Conservation (phyloP, 2,329 filamentous ascomycete species). For the Truncatella angustata region DNA sequence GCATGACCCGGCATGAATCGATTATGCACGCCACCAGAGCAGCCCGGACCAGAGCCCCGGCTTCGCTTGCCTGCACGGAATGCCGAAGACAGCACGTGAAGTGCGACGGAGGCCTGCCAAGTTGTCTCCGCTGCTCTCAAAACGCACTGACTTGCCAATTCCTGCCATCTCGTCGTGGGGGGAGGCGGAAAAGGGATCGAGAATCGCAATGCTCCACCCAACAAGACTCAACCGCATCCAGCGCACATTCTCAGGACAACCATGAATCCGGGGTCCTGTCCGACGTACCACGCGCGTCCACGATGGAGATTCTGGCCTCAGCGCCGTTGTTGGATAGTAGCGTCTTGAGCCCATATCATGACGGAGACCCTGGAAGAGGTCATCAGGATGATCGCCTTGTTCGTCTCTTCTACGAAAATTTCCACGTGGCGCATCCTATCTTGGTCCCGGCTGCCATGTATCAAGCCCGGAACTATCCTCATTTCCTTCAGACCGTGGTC, state of each 20-base stretch:
- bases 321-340: neutral
- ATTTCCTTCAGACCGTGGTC: neutral
- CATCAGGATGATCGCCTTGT: neutral
- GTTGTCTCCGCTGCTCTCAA: constrained; percentile 1
- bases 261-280: neutral
- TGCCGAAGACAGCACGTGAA: constrained; percentile 2
- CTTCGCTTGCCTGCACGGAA: constrained; percentile 1
- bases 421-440: constrained; percentile 1
- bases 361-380: neutral
- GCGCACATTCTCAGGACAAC: neutral
- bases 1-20: neutral
- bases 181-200: neutral
- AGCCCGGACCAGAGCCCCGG: neutral
- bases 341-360: neutral
- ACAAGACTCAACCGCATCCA: neutral
- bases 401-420: neutral
- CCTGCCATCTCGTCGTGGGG: neutral
- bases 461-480: neutral
- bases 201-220: neutral
- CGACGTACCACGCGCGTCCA: neutral
- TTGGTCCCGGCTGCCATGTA: neutral
- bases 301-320: neutral
- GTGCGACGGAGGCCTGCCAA: neutral
- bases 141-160: neutral
- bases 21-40: neutral